Conservation (phyloP, 225 moss, liverwort and hornwort species). For the Sphagnum tenellum region DNA sequence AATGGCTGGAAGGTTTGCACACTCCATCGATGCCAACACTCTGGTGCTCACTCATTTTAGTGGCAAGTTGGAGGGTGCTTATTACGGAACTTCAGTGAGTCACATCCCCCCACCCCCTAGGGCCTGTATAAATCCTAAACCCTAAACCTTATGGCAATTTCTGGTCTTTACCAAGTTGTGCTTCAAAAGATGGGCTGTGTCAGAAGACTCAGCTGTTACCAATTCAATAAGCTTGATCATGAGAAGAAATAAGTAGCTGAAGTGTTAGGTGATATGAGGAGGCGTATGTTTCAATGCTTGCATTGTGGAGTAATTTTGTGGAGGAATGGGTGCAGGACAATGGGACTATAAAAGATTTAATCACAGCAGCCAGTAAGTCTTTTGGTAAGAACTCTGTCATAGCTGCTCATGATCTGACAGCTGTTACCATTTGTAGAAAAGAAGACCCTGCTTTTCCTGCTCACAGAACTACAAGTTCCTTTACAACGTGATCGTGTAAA, state of each 20-base stretch:
- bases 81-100: slow-evolving; percentile 60
- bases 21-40: slow-evolving; percentile 57
- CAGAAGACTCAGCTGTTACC: neutral
- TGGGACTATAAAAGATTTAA: slow-evolving; percentile 64
- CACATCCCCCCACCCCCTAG: neutral
- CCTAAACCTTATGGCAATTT: neutral
- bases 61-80: slow-evolving; percentile 83
- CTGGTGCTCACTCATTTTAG: slow-evolving; percentile 98
- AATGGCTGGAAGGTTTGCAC: slow-evolving; percentile 85
- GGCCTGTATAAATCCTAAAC: neutral
- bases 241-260: neutral
- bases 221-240: neutral
- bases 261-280: neutral
- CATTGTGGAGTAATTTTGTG: no score
- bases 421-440: slow-evolving; percentile 52
- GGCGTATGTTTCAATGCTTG: neutral
- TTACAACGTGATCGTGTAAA: no score
- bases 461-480: no score
- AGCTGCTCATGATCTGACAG: slow-evolving; percentile 75
- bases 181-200: neutral
- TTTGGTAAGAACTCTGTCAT: slow-evolving; percentile 74
- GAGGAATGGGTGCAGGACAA: slow-evolving; percentile 37
- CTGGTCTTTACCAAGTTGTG: neutral
- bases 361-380: slow-evolving; percentile 49
- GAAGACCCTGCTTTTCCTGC: slow-evolving; percentile 34